Evolutionary conservation across 352 stramenopile genomes (phyloP).

Genomic region (Pythium guiyangense): DNA sequence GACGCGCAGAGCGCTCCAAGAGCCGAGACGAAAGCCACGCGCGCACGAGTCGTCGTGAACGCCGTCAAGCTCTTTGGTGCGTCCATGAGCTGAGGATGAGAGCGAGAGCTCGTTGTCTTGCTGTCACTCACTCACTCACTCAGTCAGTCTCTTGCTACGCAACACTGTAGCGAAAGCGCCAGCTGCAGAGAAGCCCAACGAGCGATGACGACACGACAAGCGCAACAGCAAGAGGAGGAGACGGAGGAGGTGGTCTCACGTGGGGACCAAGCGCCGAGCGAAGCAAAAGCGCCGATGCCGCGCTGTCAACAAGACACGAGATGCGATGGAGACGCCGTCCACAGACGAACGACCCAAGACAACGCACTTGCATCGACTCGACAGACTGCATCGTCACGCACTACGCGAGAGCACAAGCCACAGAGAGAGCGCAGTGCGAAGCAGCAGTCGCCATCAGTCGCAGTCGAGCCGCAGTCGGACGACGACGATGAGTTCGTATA

Average conservation of each 20-base stretch:
- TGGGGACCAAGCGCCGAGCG: neutral
- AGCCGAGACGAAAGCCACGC: slow-evolving; percentile 2
- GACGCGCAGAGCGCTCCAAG: neutral
- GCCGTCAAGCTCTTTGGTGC: slow-evolving; percentile 11
- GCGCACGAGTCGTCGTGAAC: neutral
- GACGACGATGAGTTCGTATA: slow-evolving; percentile 3
- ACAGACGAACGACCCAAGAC: neutral
- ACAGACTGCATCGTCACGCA: neutral
- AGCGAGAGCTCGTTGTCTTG: no score
- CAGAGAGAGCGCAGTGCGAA: neutral
- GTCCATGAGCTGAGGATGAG: neutral
- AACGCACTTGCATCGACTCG: neutral
- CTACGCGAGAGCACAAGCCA: no score
- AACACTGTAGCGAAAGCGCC: neutral
- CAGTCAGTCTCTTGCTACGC: neutral
- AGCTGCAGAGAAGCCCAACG: neutral
- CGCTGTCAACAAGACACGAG: neutral
- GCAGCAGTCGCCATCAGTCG: neutral
- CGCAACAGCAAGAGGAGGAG: neutral
- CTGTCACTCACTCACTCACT: neutral
- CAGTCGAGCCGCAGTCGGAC: neutral
- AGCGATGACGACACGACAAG: no score
- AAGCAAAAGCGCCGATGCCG: neutral
- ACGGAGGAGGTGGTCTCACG: no score
- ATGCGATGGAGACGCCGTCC: no score